phyloP scores from a whole-genome alignment of 2,329 filamentous ascomycete species.

The Zymoseptoria pseudotritici region DNA sequence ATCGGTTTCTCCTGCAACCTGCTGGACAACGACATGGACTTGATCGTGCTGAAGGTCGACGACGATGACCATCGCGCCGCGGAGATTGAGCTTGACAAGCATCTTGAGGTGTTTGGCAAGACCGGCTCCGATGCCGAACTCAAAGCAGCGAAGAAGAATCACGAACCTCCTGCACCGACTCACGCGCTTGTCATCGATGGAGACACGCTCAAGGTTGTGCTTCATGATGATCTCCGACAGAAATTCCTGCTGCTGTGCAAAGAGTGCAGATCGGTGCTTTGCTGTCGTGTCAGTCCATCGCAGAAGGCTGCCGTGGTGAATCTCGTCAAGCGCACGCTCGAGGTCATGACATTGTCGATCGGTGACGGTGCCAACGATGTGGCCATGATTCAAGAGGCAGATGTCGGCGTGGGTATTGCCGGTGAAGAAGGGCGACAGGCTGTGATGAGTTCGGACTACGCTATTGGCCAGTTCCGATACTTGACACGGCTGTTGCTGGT shows the following conservation, averaged over 20 bases:
- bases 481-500: slow-evolving; percentile 78
- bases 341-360: slow-evolving; percentile 92
- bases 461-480: slow-evolving; percentile 89
- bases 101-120: slow-evolving; percentile 66
- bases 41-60: slow-evolving; percentile 80
- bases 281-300: slow-evolving; percentile 91
- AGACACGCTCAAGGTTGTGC: slow-evolving; percentile 80
- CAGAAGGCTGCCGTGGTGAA: slow-evolving; percentile 96
- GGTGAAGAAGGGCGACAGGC: slow-evolving; percentile 88
- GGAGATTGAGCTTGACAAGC: slow-evolving; percentile 64
- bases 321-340: slow-evolving; percentile 89
- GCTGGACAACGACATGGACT: slow-evolving; percentile 94
- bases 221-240: slow-evolving; percentile 74
- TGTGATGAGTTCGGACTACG: slow-evolving; percentile 93
- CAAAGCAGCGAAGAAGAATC: slow-evolving; percentile 66
- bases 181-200: slow-evolving; percentile 94
- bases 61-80: slow-evolving; percentile 61
- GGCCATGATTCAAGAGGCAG: slow-evolving; percentile 95
- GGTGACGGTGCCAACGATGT: slow-evolving; percentile 94
- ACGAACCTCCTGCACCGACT: slow-evolving; percentile 77
- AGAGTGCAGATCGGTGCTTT: slow-evolving; percentile 91
- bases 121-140: slow-evolving; percentile 83
- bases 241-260: slow-evolving; percentile 95
- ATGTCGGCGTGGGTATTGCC: slow-evolving; percentile 93
- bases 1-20: slow-evolving; percentile 99